Base-by-base conservation (phyloP, 2,329 filamentous ascomycete genomes). In the Apiospora rasikravindrae region DNA sequence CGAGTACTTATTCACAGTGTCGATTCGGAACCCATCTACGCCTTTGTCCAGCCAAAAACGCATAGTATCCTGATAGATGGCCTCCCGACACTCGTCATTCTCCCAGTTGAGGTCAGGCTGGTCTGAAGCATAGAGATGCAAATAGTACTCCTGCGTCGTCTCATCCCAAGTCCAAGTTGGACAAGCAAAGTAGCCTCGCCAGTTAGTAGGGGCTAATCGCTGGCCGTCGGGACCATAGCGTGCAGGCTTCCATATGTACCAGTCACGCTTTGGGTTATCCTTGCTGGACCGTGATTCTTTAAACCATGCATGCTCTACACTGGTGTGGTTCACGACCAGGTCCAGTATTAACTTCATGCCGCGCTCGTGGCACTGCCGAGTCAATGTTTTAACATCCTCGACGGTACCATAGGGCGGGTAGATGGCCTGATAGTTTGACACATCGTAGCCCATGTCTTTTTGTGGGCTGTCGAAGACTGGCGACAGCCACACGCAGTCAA, bases 21-120 rank as follows among this genome's bases (percentile, higher is more conserved):
- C 91, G 81, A 92, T 90, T 6, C 91, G 86, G 80, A 92, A 93
- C 0, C 90, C 90, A 69, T 90, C 87, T 0, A 90, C 88, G 0
- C 91, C 91, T 7, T 89, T 88, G 71, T 94, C 86, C 0, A 95
- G 86, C 93, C 93, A 95, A 79, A 94, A 95, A 0, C 86, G 84
- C 87, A 94, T 91, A 6, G 92, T 89, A 7, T 83, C 78, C 7
- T 90, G 85, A 77, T 94, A 92, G 1, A 94, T 91, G 0, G 90
- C 93, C 69, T 90, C 84, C 8, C 92, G 88, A 10, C 92, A 90
- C 2, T 88, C 87, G 0, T 86, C 85, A 68, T 92, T 91, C 71
- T 94, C 91, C 92, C 93, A 95, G 78, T 95, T 95, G 24, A 95
- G 84, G 75, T 95, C 93, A 0, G 93, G 93, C 78, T 95, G 93